Evolutionary conservation across 2,329 filamentous ascomycete species (phyloP), one percentile per base, ranked within the genome.

Genomic region (Rhinocladiella mackenziei): DNA sequence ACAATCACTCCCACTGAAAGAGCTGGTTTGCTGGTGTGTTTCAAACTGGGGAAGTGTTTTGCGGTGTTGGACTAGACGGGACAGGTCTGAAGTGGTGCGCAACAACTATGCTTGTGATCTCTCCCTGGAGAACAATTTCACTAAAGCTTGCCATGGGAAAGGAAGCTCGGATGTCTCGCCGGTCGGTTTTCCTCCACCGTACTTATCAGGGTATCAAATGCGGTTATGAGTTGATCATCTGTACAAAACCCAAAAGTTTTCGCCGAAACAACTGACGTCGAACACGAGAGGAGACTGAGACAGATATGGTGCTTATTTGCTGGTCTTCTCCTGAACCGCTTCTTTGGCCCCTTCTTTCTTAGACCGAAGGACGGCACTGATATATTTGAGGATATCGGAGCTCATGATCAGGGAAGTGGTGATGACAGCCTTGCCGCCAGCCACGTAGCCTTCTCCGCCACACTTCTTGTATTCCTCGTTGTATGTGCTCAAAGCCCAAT

Each of bases 341-440:
- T 78, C 72, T 64, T 80, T 76, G 31, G 71, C 71, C 56, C 83
- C 74, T 18, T 74, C 69, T 69, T 84, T 85, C 71, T 82, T 80
- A 54, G 70, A 65, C 48, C 74, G 70, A 36, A 87, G 60, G 56
- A 79, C 74, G 40, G 69, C 69, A 60, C 75, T 75, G 52, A 84
- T 58, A 73, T 77, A 84, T 41, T 68, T 69, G 40, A 86, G 65
- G 1, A 78, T 76, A 64, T 88, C 82, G 54, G 74, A 76, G 36
- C 78, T 78, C 37, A 89, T 71, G 36, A 86, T 74, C 36, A 88
- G 69, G 17, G 77, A 75, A 10, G 84, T 86, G 39, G 76, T 77
- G 53, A 88, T 70, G 10, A 79, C 68, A 8, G 86, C 86, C 73
- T 85, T 88, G 59, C 81, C 77, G 48, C 77, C 76, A 3, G 80